These are phyloP conservation scores for Daucus carota DNA, from an alignment of 129 eudicot genomes.

Conservation along the genomic window DH1_v3.0 NC_030389.2:34364501-34365000, in stretches of 20 bases:
- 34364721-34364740: slow-evolving; percentile 45
- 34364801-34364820: too few relatives aligned
- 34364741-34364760: slow-evolving; percentile 53
- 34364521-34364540: slow-evolving; percentile 62
- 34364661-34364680: slow-evolving; percentile 66
- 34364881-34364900: too few relatives aligned
- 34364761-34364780: slow-evolving; percentile 74
- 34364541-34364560: slow-evolving; percentile 44
- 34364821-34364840: too few relatives aligned
- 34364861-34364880: too few relatives aligned
- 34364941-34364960: too few relatives aligned
- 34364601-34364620: slow-evolving; percentile 13
- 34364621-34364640: slow-evolving; percentile 81
- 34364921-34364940: background rate
- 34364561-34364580: background rate
- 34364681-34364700: slow-evolving; percentile 60
- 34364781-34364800: slow-evolving; percentile 8
- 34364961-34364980: background rate
- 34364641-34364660: slow-evolving; percentile 53
- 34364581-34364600: slow-evolving; percentile 9
- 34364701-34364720: slow-evolving; percentile 54
- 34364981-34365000: background rate
- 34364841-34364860: too few relatives aligned
- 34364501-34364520: slow-evolving; percentile 55
- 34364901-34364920: background rate